A percentile compares a stretch with the other conserved stretches of the same genome.
Conservation (phyloP, 1,284 basidiomycete species). For the Ustilago curta region DNA sequence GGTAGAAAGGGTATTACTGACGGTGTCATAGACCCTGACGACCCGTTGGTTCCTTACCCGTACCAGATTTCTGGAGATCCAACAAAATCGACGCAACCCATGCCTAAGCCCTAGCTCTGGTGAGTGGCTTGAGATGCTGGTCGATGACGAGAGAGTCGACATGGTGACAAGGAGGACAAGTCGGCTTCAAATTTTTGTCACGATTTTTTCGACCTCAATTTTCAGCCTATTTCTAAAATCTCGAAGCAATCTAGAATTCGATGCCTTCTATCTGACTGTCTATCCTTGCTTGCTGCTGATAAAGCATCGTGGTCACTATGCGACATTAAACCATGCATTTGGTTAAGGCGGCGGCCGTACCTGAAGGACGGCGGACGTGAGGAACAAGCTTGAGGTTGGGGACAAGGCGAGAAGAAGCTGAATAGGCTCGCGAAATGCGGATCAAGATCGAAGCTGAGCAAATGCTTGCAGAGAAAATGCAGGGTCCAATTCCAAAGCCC, state of each 20-base stretch:
- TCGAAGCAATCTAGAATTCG: no score
- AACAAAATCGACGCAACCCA: not conserved
- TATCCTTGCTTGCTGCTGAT: not conserved
- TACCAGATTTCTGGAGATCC: not conserved
- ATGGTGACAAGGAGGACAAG: not conserved
- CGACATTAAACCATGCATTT: not conserved
- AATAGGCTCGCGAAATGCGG: not conserved
- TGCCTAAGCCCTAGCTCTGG: not conserved
- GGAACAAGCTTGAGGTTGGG: not conserved
- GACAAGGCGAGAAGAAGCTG: no score
- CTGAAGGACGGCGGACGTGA: not conserved
- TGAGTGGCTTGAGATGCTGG: not conserved
- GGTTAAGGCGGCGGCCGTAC: not conserved
- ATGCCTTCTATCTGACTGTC: no score
- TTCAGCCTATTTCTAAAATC: no score
- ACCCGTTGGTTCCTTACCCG: constrained; percentile 22
- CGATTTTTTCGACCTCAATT: not conserved
- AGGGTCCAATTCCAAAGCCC: constrained; percentile 32
- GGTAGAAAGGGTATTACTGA: not conserved
- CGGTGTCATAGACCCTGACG: constrained; percentile 22
- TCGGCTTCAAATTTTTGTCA: no score
- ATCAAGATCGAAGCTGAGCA: constrained; percentile 30
- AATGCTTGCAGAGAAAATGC: constrained; percentile 19
- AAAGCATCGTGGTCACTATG: not conserved
- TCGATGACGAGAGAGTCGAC: not conserved